Conservation (phyloP, 768 basidiomycete genomes). For the Neoboletus magnificus region DNA sequence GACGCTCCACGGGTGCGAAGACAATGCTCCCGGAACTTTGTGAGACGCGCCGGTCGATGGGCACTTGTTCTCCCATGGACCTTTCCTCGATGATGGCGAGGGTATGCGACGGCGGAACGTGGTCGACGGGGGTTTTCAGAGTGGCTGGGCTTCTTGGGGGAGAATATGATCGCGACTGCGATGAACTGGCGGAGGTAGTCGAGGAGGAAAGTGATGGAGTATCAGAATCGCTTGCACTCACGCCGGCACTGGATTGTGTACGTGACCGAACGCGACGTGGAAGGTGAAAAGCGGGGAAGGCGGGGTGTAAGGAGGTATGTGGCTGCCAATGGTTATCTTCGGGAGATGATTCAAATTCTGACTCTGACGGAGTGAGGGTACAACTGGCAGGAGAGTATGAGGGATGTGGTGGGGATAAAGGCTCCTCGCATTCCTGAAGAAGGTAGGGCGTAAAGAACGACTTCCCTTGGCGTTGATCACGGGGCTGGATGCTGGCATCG, state of each 20-base stretch:
- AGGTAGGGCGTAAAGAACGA: constrained; percentile 17
- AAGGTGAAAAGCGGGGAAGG: constrained; percentile 30
- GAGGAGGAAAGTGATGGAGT: constrained; percentile 50
- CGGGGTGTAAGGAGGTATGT: constrained; percentile 15
- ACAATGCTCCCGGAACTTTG: constrained; percentile 21
- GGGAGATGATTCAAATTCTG: constrained; percentile 32
- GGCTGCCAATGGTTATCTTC: constrained; percentile 29
- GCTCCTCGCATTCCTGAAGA: constrained; percentile 32
- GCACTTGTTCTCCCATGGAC: constrained; percentile 18
- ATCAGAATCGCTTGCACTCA: constrained; percentile 39
- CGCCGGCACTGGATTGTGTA: constrained; percentile 25
- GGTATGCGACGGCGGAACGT: constrained; percentile 17
- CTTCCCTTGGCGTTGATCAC: constrained; percentile 7
- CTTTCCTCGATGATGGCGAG: constrained; percentile 42
- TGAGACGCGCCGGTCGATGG: constrained; percentile 9
- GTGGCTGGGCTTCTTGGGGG: constrained; percentile 35
- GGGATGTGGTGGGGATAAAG: constrained; percentile 25
- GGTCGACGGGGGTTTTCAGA: constrained; percentile 33
- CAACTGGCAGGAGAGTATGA: constrained; percentile 11
- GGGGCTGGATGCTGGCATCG: constrained; percentile 23
- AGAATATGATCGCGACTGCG: constrained; percentile 29
- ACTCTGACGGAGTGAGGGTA: constrained; percentile 29
- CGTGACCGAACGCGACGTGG: constrained; percentile 32
- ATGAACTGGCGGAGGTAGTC: constrained; percentile 37
- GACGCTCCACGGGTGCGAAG: constrained; percentile 18